Percentiles rank a stretch among this genome's conserved stretches.
These are phyloP conservation scores for Aspergillus avenaceus DNA, from an alignment of 495 filamentous ascomycete species.

Conservation along the genomic window DNA sequence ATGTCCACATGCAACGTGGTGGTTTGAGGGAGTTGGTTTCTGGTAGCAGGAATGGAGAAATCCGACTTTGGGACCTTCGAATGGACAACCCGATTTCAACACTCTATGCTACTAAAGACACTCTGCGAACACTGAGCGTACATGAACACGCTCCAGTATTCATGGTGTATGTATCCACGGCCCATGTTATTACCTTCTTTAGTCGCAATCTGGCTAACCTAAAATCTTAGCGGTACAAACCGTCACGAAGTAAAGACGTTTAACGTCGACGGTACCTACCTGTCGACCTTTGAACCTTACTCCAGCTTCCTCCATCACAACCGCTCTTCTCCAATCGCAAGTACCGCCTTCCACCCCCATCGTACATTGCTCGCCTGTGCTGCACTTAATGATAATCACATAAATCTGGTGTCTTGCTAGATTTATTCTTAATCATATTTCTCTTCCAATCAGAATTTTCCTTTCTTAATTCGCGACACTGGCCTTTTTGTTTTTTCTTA, in stretches of 20 bases:
- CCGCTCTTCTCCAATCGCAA: slow-evolving; percentile 72
- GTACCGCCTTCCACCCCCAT: slow-evolving; percentile 93
- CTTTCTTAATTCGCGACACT: background rate
- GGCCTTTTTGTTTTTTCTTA: slow-evolving; percentile 7
- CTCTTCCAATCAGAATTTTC: background rate
- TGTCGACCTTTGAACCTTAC: slow-evolving; percentile 83
- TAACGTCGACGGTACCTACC: slow-evolving; percentile 73
- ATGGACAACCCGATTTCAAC: slow-evolving; percentile 69
- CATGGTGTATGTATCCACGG: slow-evolving; percentile 67
- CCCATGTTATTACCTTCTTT: background rate
- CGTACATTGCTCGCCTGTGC: slow-evolving; percentile 86
- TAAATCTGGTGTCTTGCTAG: slow-evolving; percentile 45
- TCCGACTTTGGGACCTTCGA: slow-evolving; percentile 94
- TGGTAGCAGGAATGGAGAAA: slow-evolving; percentile 83
- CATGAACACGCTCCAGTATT: slow-evolving; percentile 98
- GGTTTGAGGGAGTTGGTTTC: slow-evolving; percentile 85
- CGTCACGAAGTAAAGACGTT: slow-evolving; percentile 86
- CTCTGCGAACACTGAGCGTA: slow-evolving; percentile 78
- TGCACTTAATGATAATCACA: slow-evolving; percentile 47
- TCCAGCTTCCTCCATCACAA: slow-evolving; percentile 79
- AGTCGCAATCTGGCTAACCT: background rate
- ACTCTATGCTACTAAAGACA: slow-evolving; percentile 71
- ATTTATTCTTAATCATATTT: slow-evolving; percentile 1
- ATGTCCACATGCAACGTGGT: slow-evolving; percentile 95
- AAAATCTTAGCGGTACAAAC: slow-evolving; percentile 66